These are phyloP conservation scores for Talaromyces marneffei DNA, from an alignment of 2,329 filamentous ascomycete genomes.

Conservation along the genomic window DNA sequence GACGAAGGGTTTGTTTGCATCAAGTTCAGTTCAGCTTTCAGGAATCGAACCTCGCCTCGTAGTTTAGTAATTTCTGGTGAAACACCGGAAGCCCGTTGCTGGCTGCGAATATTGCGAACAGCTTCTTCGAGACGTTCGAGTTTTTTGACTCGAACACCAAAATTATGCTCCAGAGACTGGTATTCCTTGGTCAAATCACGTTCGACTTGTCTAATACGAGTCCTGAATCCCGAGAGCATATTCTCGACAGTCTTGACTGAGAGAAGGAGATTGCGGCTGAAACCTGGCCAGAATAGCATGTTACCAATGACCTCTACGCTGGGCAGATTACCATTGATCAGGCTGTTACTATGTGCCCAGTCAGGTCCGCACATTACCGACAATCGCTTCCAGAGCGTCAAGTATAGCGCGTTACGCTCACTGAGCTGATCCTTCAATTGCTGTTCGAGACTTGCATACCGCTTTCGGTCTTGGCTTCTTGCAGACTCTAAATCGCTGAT, in stretches of 20 bases:
- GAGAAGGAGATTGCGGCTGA: conserved; percentile 80
- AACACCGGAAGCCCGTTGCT: conserved; percentile 28
- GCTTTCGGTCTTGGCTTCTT: conserved; percentile 70
- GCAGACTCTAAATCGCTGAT: conserved; percentile 81
- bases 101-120: conserved; percentile 55
- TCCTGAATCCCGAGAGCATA: conserved; percentile 70
- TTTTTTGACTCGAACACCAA: conserved; percentile 74
- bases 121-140: conserved; percentile 80
- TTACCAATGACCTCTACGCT: conserved; percentile 79
- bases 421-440: conserved; percentile 79
- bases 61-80: conserved; percentile 54
- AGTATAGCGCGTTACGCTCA: conserved; percentile 81
- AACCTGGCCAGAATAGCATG: conserved; percentile 69
- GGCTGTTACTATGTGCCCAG: conserved; percentile 83
- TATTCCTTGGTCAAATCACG: conserved; percentile 88
- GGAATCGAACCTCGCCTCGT: conserved; percentile 54
- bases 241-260: conserved; percentile 83
- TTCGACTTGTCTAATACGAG: conserved; percentile 77
- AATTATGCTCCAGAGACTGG: conserved; percentile 71
- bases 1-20: conserved; percentile 60
- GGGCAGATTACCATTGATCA: conserved; percentile 82
- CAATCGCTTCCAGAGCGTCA: conserved; percentile 84
- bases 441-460: conserved; percentile 67
- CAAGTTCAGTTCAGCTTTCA: conserved; percentile 61
- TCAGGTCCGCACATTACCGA: conserved; percentile 81